phyloP scores from a whole-genome alignment of 805 yeast species.

The Yarrowia hollandica region DNA sequence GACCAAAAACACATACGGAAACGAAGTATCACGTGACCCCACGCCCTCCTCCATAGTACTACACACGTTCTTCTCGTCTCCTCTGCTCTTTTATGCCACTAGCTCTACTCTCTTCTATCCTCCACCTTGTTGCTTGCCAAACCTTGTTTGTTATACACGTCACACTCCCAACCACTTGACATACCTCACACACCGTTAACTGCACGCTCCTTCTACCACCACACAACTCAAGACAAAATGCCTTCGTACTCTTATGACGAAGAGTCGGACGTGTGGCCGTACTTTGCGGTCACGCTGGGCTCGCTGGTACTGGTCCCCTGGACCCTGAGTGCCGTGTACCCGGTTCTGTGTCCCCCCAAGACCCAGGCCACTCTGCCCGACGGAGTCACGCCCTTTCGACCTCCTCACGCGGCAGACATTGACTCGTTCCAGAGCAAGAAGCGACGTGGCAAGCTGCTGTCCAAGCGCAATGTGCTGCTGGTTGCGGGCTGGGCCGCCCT shows the following conservation, averaged over 20 bases:
- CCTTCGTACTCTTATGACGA: conserved; percentile 76
- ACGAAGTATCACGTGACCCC: too few species aligned
- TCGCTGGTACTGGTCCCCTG: conserved; percentile 68
- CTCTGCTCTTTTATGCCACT: too few species aligned
- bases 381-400: conserved; percentile 24
- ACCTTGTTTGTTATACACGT: neutral
- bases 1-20: too few species aligned
- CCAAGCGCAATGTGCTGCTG: conserved; percentile 44
- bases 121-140: neutral
- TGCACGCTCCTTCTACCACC: too few species aligned
- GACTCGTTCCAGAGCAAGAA: conserved; percentile 36
- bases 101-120: neutral
- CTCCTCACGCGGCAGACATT: conserved; percentile 31
- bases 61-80: too few species aligned
- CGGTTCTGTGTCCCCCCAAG: conserved; percentile 11
- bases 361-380: conserved; percentile 2
- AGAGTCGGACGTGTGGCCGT: conserved; percentile 90
- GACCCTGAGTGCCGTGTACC: conserved; percentile 41
- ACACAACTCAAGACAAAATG: conserved; percentile 1
- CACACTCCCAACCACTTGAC: conserved; percentile 7
- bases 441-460: conserved; percentile 36
- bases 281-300: conserved; percentile 72
- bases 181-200: neutral
- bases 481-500: conserved; percentile 64
- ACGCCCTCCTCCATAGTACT: too few species aligned